phyloP scores from a whole-genome alignment of 345 rosid genomes.

The Camelina neglecta region DNA sequence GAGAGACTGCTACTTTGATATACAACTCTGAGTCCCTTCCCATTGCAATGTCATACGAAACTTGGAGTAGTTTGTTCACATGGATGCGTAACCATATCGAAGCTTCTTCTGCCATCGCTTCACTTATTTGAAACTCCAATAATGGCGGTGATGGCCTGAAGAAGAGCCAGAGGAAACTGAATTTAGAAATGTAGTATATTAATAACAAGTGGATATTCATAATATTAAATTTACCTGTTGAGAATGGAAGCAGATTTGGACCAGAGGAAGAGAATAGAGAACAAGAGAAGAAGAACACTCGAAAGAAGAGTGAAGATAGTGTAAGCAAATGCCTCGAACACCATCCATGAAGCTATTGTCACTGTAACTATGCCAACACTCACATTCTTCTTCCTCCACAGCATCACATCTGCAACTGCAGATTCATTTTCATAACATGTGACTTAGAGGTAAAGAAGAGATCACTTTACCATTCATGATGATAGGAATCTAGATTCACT shows the following conservation, averaged over 20 bases:
- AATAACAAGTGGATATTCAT: neutral
- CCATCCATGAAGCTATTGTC: slow-evolving; percentile 81
- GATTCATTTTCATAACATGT: slow-evolving; percentile 38
- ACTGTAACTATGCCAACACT: slow-evolving; percentile 68
- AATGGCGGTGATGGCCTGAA: slow-evolving; percentile 93
- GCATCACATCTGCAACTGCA: slow-evolving; percentile 89
- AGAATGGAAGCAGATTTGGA: slow-evolving; percentile 96
- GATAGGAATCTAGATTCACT: slow-evolving; percentile 35
- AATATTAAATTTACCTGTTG: slow-evolving; percentile 51
- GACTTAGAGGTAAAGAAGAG: slow-evolving; percentile 4
- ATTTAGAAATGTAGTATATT: neutral
- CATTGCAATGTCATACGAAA: slow-evolving; percentile 72
- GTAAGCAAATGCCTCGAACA: slow-evolving; percentile 85
- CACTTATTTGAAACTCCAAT: slow-evolving; percentile 73
- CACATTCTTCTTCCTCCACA: slow-evolving; percentile 79
- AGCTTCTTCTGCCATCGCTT: slow-evolving; percentile 59
- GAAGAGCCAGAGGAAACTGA: slow-evolving; percentile 38
- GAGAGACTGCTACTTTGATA: slow-evolving; percentile 59
- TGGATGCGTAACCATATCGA: slow-evolving; percentile 52
- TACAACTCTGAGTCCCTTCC: slow-evolving; percentile 73
- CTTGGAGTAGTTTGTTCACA: slow-evolving; percentile 65
- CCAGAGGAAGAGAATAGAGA: slow-evolving; percentile 83
- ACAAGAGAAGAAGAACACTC: slow-evolving; percentile 85
- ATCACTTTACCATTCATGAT: slow-evolving; percentile 14
- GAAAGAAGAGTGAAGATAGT: slow-evolving; percentile 84